Conservation (phyloP, 768 basidiomycete species). For the Pleurotus pulmonarius region DNA sequence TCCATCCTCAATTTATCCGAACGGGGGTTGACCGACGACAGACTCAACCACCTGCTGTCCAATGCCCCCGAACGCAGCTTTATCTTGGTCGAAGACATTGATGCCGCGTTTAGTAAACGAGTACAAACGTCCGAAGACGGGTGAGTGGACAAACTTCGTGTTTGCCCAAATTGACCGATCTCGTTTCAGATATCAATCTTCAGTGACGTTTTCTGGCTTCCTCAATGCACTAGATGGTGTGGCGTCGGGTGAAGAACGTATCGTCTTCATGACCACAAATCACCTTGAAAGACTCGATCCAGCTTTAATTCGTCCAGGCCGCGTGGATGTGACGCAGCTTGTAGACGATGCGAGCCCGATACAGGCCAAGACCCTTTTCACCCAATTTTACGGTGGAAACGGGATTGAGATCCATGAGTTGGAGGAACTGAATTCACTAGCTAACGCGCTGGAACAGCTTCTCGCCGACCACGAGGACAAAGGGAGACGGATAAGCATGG, state of each 20-base stretch:
- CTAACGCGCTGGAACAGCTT: conserved; percentile 45
- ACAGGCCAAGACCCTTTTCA: conserved; percentile 78
- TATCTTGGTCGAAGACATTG: conserved; percentile 95
- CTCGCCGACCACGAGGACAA: conserved; percentile 48
- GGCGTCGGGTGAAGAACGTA: conserved; percentile 95
- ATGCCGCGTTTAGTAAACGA: conserved; percentile 94
- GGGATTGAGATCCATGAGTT: conserved; percentile 24
- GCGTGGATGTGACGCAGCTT: conserved; percentile 82
- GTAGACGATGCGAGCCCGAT: conserved; percentile 83
- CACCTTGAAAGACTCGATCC: conserved; percentile 87
- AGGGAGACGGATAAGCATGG: conserved; percentile 84
- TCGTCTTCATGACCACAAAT: conserved; percentile 99
- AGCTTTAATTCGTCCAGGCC: conserved; percentile 91
- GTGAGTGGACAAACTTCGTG: conserved; percentile 39
- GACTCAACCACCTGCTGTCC: conserved; percentile 87
- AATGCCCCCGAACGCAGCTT: conserved; percentile 92
- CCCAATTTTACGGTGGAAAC: conserved; percentile 72
- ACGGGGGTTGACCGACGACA: conserved; percentile 94
- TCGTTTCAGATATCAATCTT: conserved; percentile 76
- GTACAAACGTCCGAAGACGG: conserved; percentile 90
- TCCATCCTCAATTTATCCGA: conserved; percentile 95
- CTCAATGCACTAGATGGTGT: conserved; percentile 97
- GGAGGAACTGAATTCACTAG: conserved; percentile 41
- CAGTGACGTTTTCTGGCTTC: conserved; percentile 96
- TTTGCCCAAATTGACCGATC: conserved; percentile 12